Base-by-base conservation (phyloP, 495 filamentous ascomycete species). In the Gamarada debralockiae region DNA sequence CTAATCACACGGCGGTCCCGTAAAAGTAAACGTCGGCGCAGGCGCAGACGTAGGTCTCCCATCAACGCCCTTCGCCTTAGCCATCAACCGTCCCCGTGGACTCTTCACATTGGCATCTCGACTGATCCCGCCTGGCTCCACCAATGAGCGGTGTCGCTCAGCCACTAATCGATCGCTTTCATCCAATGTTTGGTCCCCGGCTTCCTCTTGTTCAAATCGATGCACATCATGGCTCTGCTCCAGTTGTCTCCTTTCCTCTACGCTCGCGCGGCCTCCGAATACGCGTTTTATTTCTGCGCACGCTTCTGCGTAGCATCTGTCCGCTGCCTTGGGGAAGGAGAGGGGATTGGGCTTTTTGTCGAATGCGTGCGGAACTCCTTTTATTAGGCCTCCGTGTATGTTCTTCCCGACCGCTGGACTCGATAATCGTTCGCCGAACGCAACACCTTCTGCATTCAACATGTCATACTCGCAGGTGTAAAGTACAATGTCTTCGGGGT, bases 401-500 rank as follows among this genome's bases (percentile, higher is more conserved):
- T 73, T 76, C 68, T 91, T 93, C 15, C 76, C 76, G 17, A 89
- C 70, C 8, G 59, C 53, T 1, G 38, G 18, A 0, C 22, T n/a
- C 18, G 54, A 54, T 41, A 97, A 62, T 3, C 89, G 73, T 23
- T 77, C 72, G 7, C 83, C 77, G 46, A 96, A 84, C 14, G 70
- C 64, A 59, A 88, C 75, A 2, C 84, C 90, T 65, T 97, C 92
- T 2, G 77, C 77, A 33, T 90, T 72, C 21, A 97, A 68, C 87
- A 95, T 93, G 62, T 96, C 92, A 81, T 84, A 95, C 68, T 96
- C 92, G 67, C 90, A 95, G 10, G 87, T 83, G 56, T 84, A 88
- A 39, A 97, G 58, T 21, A 80, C 76, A n/a, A 90, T 77, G 38
- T 87, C 77, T 8, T 77, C 67, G 0, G 87, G 86, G 12, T 89